Percentiles rank a stretch among this genome's conserved stretches.
Evolutionary conservation across 495 filamentous ascomycete species (phyloP).

Genomic region (Daldinia grandis): DNA sequence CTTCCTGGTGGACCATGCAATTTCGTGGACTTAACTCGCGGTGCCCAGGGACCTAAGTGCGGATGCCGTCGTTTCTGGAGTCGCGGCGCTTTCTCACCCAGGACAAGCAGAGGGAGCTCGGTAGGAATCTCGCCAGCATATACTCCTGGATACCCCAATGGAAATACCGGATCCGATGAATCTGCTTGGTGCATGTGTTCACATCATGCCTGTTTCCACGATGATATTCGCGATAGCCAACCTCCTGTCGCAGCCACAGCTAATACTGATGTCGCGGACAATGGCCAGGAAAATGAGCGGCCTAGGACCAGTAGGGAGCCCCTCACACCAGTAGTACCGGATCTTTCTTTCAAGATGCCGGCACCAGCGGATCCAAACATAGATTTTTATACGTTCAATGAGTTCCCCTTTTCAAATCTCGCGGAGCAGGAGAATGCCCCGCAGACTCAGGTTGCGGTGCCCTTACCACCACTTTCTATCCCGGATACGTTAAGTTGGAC

Average conservation of each 20-base stretch:
- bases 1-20: constrained; percentile 69
- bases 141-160: constrained; percentile 37
- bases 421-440: constrained; percentile 34
- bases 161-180: constrained; percentile 42
- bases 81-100: constrained; percentile 44
- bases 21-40: constrained; percentile 62
- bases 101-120: constrained; percentile 35
- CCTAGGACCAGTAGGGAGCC: constrained; percentile 52
- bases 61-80: constrained; percentile 75
- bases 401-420: constrained; percentile 41
- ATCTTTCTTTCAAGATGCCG: constrained; percentile 48
- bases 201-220: constrained; percentile 78
- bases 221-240: constrained; percentile 51
- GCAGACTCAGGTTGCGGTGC: constrained; percentile 32
- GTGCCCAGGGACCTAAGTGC: constrained; percentile 58
- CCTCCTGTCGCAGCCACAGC: constrained; percentile 28
- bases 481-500: constrained; percentile 63
- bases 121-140: constrained; percentile 41
- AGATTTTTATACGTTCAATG: constrained; percentile 47
- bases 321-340: constrained; percentile 54
- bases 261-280: constrained; percentile 29
- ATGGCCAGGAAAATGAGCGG: constrained; percentile 58
- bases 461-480: constrained; percentile 48
- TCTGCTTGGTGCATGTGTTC: constrained; percentile 71
- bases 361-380: constrained; percentile 43